Evolutionary conservation across 805 yeast species (phyloP), one percentile per base, ranked within the genome.

Genomic region (Nakazawaea pomicola): DNA sequence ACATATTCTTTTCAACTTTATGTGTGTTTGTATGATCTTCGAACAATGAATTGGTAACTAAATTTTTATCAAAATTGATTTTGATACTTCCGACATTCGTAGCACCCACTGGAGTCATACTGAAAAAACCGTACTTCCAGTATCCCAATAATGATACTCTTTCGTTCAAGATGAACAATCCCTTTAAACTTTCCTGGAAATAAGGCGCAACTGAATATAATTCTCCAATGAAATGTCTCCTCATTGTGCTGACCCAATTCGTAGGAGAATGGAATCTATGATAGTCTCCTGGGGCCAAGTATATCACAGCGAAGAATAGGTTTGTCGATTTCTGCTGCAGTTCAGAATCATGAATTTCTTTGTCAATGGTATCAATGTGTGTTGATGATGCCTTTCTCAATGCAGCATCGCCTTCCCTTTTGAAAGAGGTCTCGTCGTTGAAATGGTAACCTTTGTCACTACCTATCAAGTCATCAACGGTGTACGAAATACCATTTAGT

Each of bases 101-200:
- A 18, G 99, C 99, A 11, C 99, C 99, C 10, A 93, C 99, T 0
- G 99, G 97, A 1, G 96, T 91, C 99, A 93, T 93, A 49, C 95
- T 83, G 66, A 93, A 93, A 54, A 93, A 93, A 0, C 99, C 99
- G 58, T 93, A 75, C 57, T 84, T 86, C 99, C 99, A 93, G 54
- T 87, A 80, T 1, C 99, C 99, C 43, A 93, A 72, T 37, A 93
- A 65, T 0, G 99, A 95, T 3, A 93, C 99, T 52, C 99, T 75
- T 64, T 93, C 99, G 58, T 93, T 93, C 51, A 93, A 67, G 4
- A 91, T 86, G 58, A 93, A 93, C 49, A 93, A 72, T 29, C 93
- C 91, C 40, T 83, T 82, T 44, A 93, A 74, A 18, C 95, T 80
- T 49, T 76, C 77, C 64, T 93, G 99, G 68, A 93, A 90, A 58